A percentile compares a stretch with the other conserved stretches of the same genome.
Conservation (phyloP, 495 filamentous ascomycete species). For the Haplographium delicatum region DNA sequence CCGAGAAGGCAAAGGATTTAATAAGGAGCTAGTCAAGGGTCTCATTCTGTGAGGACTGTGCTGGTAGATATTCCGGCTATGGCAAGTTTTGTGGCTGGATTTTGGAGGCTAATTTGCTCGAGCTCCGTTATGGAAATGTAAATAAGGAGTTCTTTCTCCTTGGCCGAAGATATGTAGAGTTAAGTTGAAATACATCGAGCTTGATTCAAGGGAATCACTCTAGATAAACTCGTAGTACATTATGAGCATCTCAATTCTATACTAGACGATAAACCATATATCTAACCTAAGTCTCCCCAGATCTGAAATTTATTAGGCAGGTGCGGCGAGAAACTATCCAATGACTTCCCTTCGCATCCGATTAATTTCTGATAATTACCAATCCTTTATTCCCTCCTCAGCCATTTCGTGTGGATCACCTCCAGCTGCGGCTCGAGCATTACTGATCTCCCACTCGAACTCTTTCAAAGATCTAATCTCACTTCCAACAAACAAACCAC, state of each 20-base stretch:
- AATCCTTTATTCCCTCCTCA: slow-evolving; percentile 25
- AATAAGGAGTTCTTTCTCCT: no score
- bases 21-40: slow-evolving; percentile 2
- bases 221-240: no score
- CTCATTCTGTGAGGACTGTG: slow-evolving; percentile 5
- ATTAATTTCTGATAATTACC: slow-evolving; percentile 5
- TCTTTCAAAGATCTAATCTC: slow-evolving; percentile 84
- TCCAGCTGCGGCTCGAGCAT: slow-evolving; percentile 44
- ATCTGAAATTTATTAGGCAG: no score
- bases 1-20: slow-evolving; percentile 5
- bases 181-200: no score
- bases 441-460: slow-evolving; percentile 89
- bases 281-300: no score
- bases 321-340: neutral
- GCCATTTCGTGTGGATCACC: slow-evolving; percentile 12
- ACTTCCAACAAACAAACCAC: slow-evolving; percentile 75
- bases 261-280: no score
- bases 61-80: slow-evolving; percentile 16
- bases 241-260: no score
- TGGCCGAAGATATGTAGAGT: no score
- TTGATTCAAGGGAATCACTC: no score
- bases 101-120: no score
- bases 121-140: no score
- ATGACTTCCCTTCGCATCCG: no score
- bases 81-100: slow-evolving; percentile 9